These are phyloP conservation scores for Fusarium sp. DNA, from an alignment of 2,329 filamentous ascomycete species.

Conservation along the genomic window DNA sequence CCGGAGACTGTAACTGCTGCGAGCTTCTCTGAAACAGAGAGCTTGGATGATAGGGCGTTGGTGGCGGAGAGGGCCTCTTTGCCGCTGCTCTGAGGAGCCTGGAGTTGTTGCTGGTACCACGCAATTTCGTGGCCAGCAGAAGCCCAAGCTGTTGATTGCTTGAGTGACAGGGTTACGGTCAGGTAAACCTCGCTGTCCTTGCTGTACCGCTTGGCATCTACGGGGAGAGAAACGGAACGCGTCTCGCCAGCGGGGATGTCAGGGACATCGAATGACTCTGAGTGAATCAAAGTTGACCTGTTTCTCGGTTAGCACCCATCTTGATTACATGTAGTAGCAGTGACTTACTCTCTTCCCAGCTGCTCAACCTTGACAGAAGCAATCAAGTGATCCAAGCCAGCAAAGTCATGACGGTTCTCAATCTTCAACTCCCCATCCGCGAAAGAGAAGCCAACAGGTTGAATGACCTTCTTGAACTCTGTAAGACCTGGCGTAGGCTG, in stretches of 20 bases:
- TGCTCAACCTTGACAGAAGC: slow-evolving; percentile 60
- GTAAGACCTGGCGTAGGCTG: slow-evolving; percentile 67
- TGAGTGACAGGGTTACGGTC: slow-evolving; percentile 59
- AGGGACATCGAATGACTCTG: slow-evolving; percentile 58
- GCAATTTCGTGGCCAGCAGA: slow-evolving; percentile 66
- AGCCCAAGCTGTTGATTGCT: slow-evolving; percentile 63
- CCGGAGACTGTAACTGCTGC: slow-evolving; percentile 30
- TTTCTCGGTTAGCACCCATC: background rate
- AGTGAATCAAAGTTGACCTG: slow-evolving; percentile 45
- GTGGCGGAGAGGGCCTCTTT: background rate
- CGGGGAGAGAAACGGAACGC: slow-evolving; percentile 51
- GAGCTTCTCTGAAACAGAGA: slow-evolving; percentile 37
- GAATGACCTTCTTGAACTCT: slow-evolving; percentile 69
- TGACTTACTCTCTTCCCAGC: slow-evolving; percentile 56
- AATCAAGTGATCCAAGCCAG: slow-evolving; percentile 57
- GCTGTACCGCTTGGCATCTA: slow-evolving; percentile 45
- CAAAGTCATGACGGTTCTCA: slow-evolving; percentile 65
- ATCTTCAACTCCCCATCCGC: slow-evolving; percentile 55
- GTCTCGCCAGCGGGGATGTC: slow-evolving; percentile 55
- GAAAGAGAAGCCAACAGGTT: slow-evolving; percentile 62
- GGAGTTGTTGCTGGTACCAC: slow-evolving; percentile 63
- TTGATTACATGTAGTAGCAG: rapidly evolving
- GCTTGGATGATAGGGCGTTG: slow-evolving; percentile 37
- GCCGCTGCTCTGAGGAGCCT: background rate
- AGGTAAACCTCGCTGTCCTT: slow-evolving; percentile 58